These are phyloP conservation scores for Pinguiococcus pyrenoidosus DNA, from an alignment of 108 stramenopile genomes.

Conservation along the genomic window DNA sequence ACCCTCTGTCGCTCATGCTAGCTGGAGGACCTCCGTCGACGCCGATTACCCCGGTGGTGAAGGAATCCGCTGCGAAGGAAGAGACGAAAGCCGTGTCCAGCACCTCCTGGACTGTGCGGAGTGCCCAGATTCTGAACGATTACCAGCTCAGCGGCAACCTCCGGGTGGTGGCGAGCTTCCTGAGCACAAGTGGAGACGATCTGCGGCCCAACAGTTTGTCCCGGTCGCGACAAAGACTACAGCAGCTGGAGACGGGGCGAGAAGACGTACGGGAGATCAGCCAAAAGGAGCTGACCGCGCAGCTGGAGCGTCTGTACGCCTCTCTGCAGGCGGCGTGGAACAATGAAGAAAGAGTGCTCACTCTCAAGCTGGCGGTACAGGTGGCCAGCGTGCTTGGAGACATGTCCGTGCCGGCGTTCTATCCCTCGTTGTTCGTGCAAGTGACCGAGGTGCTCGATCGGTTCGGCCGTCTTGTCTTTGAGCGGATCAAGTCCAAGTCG, in stretches of 20 bases:
- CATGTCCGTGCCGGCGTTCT: constrained; percentile 20
- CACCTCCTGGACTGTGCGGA: too few species aligned
- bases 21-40: too few species aligned
- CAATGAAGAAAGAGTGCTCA: constrained; percentile 23
- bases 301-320: constrained; percentile 7
- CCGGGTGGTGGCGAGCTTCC: too few species aligned
- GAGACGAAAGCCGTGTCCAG: too few species aligned
- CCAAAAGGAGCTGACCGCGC: constrained; percentile 16
- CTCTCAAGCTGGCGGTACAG: constrained; percentile 36
- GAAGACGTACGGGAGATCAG: constrained; percentile 4
- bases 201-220: too few species aligned
- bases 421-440: constrained; percentile 32
- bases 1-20: too few species aligned
- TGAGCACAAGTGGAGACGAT: too few species aligned
- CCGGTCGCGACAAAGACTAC: neutral
- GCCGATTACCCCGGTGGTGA: too few species aligned
- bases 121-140: too few species aligned
- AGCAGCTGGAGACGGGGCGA: neutral
- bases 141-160: too few species aligned
- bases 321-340: constrained; percentile 22
- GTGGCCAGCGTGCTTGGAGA: constrained; percentile 26
- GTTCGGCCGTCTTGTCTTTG: constrained; percentile 33
- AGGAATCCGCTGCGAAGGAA: too few species aligned
- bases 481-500: constrained; percentile 18
- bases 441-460: constrained; percentile 31